phyloP scores from a whole-genome alignment of 2,329 filamentous ascomycete genomes.

The Fusarium luffae region DNA sequence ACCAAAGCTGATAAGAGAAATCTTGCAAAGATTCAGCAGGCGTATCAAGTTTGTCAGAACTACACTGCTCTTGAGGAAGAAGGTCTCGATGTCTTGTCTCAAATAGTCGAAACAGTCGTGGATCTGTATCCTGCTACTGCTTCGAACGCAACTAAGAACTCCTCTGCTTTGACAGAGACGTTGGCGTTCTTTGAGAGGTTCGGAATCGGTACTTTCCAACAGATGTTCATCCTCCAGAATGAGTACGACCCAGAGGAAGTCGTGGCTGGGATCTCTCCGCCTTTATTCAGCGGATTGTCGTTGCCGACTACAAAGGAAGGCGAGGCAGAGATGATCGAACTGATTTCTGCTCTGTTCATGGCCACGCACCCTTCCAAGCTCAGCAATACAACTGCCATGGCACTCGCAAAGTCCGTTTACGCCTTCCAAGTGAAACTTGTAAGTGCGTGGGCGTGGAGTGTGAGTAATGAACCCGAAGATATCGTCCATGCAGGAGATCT shows the following conservation, averaged over 20 bases:
- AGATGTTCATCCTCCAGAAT: background rate
- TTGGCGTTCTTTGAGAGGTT: slow-evolving; percentile 25
- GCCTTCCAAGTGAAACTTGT: background rate
- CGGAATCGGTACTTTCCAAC: slow-evolving; percentile 22
- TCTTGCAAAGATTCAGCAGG: slow-evolving; percentile 72
- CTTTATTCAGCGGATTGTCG: background rate
- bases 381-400: background rate
- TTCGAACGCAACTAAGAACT: background rate
- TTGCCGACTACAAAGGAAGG: background rate
- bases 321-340: background rate
- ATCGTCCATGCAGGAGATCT: background rate
- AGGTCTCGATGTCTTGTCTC: slow-evolving; percentile 66
- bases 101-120: slow-evolving; percentile 59
- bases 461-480: background rate
- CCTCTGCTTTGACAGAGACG: slow-evolving; percentile 10
- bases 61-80: slow-evolving; percentile 65
- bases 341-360: slow-evolving; percentile 12
- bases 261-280: background rate
- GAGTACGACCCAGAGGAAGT: slow-evolving; percentile 6
- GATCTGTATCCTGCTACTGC: slow-evolving; percentile 13
- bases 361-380: slow-evolving; percentile 22
- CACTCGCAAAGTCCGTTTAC: background rate
- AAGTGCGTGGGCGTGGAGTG: background rate
- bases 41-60: slow-evolving; percentile 74
- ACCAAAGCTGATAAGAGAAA: slow-evolving; percentile 66